A percentile compares a stretch with the other conserved stretches of the same genome.
Evolutionary conservation across 2,329 filamentous ascomycete species (phyloP).

Genomic region (Aspergillus arachidicola): DNA sequence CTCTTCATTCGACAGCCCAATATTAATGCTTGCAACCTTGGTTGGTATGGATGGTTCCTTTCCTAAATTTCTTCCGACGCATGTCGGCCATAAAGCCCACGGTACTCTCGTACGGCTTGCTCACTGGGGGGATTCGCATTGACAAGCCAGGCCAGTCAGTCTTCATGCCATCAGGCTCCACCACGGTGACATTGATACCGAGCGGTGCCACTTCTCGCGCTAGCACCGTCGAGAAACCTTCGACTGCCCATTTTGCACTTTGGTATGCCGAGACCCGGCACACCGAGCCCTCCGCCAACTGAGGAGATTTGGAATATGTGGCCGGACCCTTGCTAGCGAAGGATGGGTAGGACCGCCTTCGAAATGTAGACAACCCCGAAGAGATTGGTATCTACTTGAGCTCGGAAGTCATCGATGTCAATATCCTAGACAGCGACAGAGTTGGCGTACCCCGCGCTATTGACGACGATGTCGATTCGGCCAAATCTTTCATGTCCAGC

Average conservation of each 20-base stretch:
- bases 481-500: too few species aligned
- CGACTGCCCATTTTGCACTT: constrained; percentile 45
- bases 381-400: too few species aligned
- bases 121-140: constrained; percentile 29
- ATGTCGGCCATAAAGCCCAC: neutral
- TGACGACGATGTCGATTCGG: too few species aligned
- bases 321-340: neutral
- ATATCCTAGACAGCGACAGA: too few species aligned
- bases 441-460: too few species aligned
- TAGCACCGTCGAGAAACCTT: constrained; percentile 42
- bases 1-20: neutral
- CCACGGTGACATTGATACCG: constrained; percentile 43
- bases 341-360: constrained; percentile 1
- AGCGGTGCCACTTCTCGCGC: constrained; percentile 39
- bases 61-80: neutral
- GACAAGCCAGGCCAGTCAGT: constrained; percentile 44
- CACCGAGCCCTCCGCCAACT: constrained; percentile 40
- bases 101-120: constrained; percentile 34
- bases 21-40: neutral
- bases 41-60: neutral
- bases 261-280: constrained; percentile 42
- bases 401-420: too few species aligned
- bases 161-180: constrained; percentile 47
- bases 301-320: constrained; percentile 45
- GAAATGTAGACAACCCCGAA: neutral